Conservation (phyloP, 768 basidiomycete species). For the Boletus rufocinnamomeus region DNA sequence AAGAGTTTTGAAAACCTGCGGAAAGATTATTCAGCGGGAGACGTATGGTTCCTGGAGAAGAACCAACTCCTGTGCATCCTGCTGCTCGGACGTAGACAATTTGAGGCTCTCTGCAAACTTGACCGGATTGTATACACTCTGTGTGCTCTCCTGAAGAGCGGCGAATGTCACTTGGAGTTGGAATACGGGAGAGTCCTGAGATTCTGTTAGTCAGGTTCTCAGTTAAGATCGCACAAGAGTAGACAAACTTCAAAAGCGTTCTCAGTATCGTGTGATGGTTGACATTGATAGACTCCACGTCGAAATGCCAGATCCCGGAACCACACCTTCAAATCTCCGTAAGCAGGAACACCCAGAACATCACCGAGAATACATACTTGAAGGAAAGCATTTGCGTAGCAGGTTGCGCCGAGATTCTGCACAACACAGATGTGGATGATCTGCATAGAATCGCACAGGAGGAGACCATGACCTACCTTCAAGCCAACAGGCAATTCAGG, state of each 20-base stretch:
- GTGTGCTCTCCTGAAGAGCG: slow-evolving; percentile 73
- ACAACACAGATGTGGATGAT: neutral
- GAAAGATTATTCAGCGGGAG: slow-evolving; percentile 7
- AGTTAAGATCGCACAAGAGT: neutral
- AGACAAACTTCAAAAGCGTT: slow-evolving; percentile 43
- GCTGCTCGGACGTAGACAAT: slow-evolving; percentile 82
- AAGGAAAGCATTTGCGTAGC: slow-evolving; percentile 94
- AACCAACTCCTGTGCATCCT: slow-evolving; percentile 93
- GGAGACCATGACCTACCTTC: slow-evolving; percentile 48
- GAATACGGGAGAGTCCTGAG: slow-evolving; percentile 75
- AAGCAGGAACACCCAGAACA: slow-evolving; percentile 4
- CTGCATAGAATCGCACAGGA: neutral
- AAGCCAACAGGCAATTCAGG: slow-evolving; percentile 70
- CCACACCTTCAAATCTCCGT: slow-evolving; percentile 67
- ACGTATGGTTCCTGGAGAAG: neutral
- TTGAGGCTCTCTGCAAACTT: slow-evolving; percentile 85
- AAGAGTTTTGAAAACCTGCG: slow-evolving; percentile 91
- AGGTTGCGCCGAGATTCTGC: slow-evolving; percentile 95
- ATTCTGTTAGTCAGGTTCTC: neutral
- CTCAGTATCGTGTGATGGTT: slow-evolving; percentile 53
- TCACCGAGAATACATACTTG: slow-evolving; percentile 53
- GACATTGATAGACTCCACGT: slow-evolving; percentile 77
- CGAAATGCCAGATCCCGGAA: slow-evolving; percentile 84
- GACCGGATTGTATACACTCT: slow-evolving; percentile 76
- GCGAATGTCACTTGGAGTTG: slow-evolving; percentile 82